Conservation (phyloP, 2,329 filamentous ascomycete species). For the Microsporum ferrugineum region DNA sequence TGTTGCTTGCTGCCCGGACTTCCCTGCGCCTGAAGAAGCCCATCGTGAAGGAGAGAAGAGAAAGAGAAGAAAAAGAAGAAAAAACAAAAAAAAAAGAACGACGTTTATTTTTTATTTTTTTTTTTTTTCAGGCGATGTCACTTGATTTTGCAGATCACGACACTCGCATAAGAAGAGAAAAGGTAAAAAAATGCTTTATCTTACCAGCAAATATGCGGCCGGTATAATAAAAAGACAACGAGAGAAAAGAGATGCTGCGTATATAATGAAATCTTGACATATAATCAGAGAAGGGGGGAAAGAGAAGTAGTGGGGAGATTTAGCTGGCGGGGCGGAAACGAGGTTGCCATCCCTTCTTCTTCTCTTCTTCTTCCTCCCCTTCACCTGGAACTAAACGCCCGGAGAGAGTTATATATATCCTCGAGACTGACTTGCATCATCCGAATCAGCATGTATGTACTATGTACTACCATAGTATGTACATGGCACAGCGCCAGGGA, state of each 20-base stretch:
- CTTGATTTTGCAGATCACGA: background rate
- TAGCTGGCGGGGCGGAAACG: slow-evolving; percentile 5
- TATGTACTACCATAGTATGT: background rate
- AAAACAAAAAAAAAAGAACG: background rate
- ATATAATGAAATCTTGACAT: background rate
- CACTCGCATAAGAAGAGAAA: background rate
- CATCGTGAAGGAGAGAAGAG: slow-evolving; percentile 14
- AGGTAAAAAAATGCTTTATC: background rate
- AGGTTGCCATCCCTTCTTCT: background rate
- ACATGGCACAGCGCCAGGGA: background rate
- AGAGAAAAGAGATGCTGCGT: background rate
- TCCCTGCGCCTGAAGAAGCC: slow-evolving; percentile 39
- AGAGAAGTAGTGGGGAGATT: slow-evolving; percentile 1
- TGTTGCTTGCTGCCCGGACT: slow-evolving; percentile 22
- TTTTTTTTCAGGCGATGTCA: background rate
- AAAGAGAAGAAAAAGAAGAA: background rate
- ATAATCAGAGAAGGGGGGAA: background rate
- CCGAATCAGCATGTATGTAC: background rate
- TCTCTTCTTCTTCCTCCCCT: background rate
- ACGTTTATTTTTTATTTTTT: too few species aligned
- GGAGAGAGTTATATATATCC: background rate
- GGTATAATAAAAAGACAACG: background rate
- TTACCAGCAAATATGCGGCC: background rate
- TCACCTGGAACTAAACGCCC: background rate
- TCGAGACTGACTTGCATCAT: background rate